Percentiles rank a stretch among this genome's conserved stretches.
Conservation (phyloP, 1,284 basidiomycete genomes). For the Polyporus tsugae region DNA sequence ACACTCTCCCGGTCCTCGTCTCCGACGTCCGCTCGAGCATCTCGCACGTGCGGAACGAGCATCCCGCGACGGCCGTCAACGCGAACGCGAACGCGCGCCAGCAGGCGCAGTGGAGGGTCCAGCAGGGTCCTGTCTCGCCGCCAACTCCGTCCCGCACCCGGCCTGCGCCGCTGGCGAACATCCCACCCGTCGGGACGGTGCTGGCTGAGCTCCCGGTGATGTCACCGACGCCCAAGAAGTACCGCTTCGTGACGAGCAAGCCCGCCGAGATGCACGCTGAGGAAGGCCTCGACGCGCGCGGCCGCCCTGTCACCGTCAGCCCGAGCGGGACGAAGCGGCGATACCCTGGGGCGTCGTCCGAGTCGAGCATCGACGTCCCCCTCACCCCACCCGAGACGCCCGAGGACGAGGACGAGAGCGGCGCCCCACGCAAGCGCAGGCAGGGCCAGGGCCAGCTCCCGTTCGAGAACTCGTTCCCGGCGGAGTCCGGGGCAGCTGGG, state of each 20-base stretch:
- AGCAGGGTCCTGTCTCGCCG: not conserved
- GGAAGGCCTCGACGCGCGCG: not conserved
- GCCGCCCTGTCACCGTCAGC: conserved; percentile 4
- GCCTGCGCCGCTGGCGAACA: conserved; percentile 5
- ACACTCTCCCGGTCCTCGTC: not conserved
- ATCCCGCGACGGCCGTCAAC: not conserved
- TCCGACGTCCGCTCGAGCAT: conserved; percentile 20
- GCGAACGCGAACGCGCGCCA: not conserved
- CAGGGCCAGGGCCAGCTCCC: conserved; percentile 4
- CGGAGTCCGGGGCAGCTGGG: not conserved
- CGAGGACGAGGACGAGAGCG: conserved; percentile 9
- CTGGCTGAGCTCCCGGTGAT: not conserved
- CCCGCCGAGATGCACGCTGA: not conserved
- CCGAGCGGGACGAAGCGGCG: conserved; percentile 12
- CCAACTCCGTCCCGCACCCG: conserved; percentile 7
- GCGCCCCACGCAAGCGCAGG: conserved; percentile 14
- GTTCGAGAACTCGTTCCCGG: conserved; percentile 6
- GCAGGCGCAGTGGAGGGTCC: conserved; percentile 1
- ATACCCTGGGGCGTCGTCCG: conserved; percentile 1
- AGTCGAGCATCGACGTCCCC: conserved; percentile 24
- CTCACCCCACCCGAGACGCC: conserved; percentile 3
- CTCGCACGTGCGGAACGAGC: conserved; percentile 6
- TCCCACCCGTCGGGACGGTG: conserved; percentile 1
- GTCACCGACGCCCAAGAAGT: conserved; percentile 24
- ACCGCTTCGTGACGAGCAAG: conserved; percentile 30